These are phyloP conservation scores for Gypsophila paniculata DNA, from an alignment of 179 eudicot species.

Conservation along the genomic window DNA sequence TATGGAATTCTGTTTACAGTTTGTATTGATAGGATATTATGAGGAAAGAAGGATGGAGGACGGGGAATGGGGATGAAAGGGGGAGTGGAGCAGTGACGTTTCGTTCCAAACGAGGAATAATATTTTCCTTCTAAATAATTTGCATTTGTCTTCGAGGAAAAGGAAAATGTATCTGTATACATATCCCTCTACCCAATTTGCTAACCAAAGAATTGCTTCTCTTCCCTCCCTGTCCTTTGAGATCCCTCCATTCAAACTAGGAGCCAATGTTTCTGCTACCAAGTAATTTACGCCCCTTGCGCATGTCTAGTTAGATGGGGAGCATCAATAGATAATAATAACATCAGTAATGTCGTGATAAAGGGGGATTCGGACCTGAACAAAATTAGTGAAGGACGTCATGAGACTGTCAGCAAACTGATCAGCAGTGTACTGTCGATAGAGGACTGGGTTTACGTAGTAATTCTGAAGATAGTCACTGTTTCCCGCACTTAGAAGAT, in stretches of 20 bases:
- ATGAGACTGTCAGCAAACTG: constrained; percentile 36
- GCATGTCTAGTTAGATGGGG: not conserved
- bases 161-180: too few relatives aligned
- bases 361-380: constrained; percentile 24
- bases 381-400: constrained; percentile 30
- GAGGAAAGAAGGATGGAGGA: too few relatives aligned
- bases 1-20: not conserved
- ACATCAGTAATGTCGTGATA: not conserved
- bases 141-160: too few relatives aligned
- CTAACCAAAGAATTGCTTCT: too few relatives aligned
- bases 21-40: too few relatives aligned
- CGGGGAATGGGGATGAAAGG: too few relatives aligned
- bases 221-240: too few relatives aligned
- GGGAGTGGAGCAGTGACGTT: too few relatives aligned
- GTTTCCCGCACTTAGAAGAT: constrained; percentile 37
- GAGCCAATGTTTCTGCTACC: not conserved
- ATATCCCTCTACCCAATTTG: too few relatives aligned
- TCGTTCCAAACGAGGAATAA: too few relatives aligned
- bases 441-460: constrained; percentile 33
- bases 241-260: too few relatives aligned
- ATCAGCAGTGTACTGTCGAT: constrained; percentile 34
- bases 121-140: too few relatives aligned
- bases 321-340: not conserved
- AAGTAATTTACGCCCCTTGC: not conserved
- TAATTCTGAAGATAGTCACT: constrained; percentile 45